Percentiles rank a stretch among this genome's conserved stretches.
phyloP scores from a whole-genome alignment of 495 filamentous ascomycete genomes.

The Parachaetomium inaequale region DNA sequence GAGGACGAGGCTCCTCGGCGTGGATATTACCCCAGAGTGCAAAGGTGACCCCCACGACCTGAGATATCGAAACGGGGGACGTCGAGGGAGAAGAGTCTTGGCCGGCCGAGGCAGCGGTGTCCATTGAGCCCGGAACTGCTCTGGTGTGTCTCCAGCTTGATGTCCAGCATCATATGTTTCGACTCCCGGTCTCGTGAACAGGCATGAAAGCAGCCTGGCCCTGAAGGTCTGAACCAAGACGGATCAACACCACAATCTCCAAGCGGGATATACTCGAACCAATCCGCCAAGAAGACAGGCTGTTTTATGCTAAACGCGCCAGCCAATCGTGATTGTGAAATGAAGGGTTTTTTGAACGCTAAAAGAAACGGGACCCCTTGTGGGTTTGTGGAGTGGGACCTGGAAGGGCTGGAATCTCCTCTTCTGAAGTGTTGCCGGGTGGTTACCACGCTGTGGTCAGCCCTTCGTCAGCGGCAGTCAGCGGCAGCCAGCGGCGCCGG shows the following conservation, averaged over 20 bases:
- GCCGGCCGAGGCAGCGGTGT: too few species aligned
- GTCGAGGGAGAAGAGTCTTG: too few species aligned
- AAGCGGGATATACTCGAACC: neutral
- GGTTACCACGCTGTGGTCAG: neutral
- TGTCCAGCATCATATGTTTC: too few species aligned
- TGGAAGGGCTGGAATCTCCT: too few species aligned
- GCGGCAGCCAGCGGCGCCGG: too few species aligned
- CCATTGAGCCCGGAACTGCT: too few species aligned
- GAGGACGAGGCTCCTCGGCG: neutral
- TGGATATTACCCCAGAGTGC: constrained; percentile 1
- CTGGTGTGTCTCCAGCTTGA: too few species aligned
- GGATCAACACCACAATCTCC: neutral
- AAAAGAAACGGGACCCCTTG: neutral
- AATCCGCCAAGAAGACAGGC: neutral
- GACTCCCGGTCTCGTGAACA: neutral
- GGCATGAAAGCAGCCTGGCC: neutral
- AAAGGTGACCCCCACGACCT: neutral
- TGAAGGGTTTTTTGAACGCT: neutral
- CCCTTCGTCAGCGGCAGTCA: neutral
- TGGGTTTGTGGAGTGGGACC: neutral
- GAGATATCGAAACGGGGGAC: neutral
- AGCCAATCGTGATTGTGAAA: neutral
- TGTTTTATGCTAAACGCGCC: neutral
- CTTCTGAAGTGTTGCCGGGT: neutral
- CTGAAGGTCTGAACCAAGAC: neutral